Evolutionary conservation across 768 basidiomycete genomes (phyloP).

Genomic region (Suillus cothurnatus): DNA sequence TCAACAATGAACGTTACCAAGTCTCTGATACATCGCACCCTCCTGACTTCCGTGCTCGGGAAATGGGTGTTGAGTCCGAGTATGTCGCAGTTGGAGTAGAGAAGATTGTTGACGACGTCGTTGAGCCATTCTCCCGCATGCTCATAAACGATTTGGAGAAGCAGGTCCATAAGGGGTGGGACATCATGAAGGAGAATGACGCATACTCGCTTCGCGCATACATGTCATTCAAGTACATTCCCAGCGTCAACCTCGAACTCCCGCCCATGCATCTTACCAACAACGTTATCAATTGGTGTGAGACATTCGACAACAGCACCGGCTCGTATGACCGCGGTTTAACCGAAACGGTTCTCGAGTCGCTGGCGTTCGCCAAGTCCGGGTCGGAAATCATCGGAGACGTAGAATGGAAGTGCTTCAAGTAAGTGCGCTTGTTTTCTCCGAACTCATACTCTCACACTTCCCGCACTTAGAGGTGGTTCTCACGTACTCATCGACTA

Average conservation of each 20-base stretch:
- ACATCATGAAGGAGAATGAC: conserved; percentile 25
- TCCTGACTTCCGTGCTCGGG: conserved; percentile 13
- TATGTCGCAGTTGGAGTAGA: conserved; percentile 21
- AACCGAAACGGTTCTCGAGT: conserved; percentile 36
- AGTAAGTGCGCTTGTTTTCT: conserved; percentile 22
- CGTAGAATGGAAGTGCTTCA: conserved; percentile 32
- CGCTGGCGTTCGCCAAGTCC: conserved; percentile 25
- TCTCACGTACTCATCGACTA: conserved; percentile 24
- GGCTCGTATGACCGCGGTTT: conserved; percentile 38
- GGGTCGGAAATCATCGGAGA: conserved; percentile 10
- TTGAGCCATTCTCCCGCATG: conserved; percentile 20
- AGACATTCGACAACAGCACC: conserved; percentile 34
- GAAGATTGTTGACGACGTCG: conserved; percentile 18
- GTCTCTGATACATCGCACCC: neutral
- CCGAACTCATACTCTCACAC: neutral
- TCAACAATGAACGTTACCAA: conserved; percentile 16
- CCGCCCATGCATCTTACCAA: neutral
- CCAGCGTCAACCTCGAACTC: neutral
- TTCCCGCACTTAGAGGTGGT: conserved; percentile 21
- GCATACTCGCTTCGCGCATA: conserved; percentile 30
- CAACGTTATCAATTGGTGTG: conserved; percentile 14
- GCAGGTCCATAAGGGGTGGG: conserved; percentile 19
- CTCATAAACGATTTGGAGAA: conserved; percentile 25
- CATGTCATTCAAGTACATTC: conserved; percentile 13
- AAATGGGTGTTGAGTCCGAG: conserved; percentile 13